Evolutionary conservation across 257 asterid species (phyloP).

Genomic region (Solanum appendiculatum): DNA sequence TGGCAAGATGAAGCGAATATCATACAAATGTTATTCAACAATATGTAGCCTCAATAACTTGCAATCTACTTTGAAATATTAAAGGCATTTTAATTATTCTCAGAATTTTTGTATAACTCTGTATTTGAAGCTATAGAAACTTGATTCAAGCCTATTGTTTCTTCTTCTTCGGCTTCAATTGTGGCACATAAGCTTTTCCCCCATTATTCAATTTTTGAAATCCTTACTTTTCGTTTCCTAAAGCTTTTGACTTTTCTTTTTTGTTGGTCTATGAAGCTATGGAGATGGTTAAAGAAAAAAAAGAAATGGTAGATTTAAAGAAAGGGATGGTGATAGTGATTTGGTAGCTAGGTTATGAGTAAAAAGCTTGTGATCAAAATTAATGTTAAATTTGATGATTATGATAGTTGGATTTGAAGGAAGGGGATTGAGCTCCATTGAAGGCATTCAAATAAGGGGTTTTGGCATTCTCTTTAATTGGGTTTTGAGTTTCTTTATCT

Average conservation of each 20-base stretch:
- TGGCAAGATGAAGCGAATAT: neutral
- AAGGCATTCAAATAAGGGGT: neutral
- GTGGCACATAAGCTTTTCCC: neutral
- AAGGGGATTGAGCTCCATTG: neutral
- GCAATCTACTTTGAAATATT: no score
- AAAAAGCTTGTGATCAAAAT: neutral
- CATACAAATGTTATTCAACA: neutral
- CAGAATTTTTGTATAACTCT: neutral
- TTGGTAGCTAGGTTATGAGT: neutral
- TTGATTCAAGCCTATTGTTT: neutral
- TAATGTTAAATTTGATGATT: neutral
- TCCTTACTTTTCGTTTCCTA: neutral
- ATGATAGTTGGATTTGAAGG: neutral
- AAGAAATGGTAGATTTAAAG: neutral
- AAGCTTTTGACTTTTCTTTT: neutral
- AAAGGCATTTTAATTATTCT: neutral
- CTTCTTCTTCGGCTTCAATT: neutral
- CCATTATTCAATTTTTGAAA: neutral
- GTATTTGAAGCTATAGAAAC: neutral
- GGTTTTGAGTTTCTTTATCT: neutral
- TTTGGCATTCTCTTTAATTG: neutral
- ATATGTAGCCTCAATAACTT: neutral
- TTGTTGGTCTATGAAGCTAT: neutral
- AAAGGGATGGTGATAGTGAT: neutral
- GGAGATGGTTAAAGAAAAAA: neutral